Base-by-base conservation (phyloP, 805 yeast genomes). In the Geotrichum ghanense region DNA sequence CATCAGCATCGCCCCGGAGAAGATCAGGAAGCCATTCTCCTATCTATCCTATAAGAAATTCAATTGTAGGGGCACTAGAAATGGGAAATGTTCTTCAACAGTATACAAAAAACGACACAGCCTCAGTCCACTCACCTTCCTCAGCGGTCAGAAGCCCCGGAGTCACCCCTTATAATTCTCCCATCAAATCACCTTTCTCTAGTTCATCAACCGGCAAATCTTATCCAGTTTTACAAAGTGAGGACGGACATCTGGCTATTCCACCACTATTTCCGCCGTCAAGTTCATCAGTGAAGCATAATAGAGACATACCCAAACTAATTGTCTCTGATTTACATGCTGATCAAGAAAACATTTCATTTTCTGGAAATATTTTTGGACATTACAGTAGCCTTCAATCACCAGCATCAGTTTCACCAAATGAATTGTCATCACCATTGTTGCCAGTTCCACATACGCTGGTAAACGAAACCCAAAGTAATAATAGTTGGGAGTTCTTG, bases 1-100 rank as follows among this genome's bases (percentile, higher is more conserved):
- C 42, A 7, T 22, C 50, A 12, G 41, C 44, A 6, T 12, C 40
- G 16, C 40, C 45, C 6, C 19, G 16, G 16, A 5, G 14, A 12
- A 5, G 37, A 6, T 31, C 37, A n/a, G 12, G 37, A 5, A 31
- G 37, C 14, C 5, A 23, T 2, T 44, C 50, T 16, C 47, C 51
- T 22, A 41, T 54, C 3, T 49, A 53, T 6, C 54, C 58, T 7
- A 57, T 58, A 22, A 53, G 71, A 25, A 61, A 70, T 12, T 68
- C 73, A 1, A 43, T 71, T 9, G 52, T 63, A 24, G 64, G 68
- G 27, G 74, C 74, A 1, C 48, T 68, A 5, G 67, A 65, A 42
- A 56, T 70, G 35, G 59, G 61, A 45, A 55, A 56, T 25, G 53
- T 60, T 1, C 5, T 31, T 7, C 37, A 31, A 31, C 12, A 31